Conservation (phyloP, 2,329 filamentous ascomycete genomes). For the Septoria petroselini region DNA sequence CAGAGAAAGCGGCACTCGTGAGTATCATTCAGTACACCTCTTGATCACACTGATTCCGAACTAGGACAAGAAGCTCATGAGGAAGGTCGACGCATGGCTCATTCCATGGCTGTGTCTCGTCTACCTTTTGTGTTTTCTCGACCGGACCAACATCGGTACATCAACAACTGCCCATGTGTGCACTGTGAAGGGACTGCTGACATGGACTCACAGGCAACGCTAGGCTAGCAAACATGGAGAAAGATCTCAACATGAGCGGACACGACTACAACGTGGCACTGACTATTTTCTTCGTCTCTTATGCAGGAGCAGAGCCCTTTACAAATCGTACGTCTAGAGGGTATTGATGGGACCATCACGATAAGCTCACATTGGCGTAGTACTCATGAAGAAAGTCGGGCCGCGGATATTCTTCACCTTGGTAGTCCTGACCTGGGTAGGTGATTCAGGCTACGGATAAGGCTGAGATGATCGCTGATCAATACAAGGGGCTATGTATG, state of each 20-base stretch:
- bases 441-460: background rate
- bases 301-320: constrained; percentile 72
- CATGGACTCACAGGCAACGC: constrained; percentile 54
- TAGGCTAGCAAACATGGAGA: constrained; percentile 53
- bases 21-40: background rate
- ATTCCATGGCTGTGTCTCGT: constrained; percentile 53
- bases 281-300: constrained; percentile 84
- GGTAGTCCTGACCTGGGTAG: constrained; percentile 68
- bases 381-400: constrained; percentile 69
- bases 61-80: constrained; percentile 49
- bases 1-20: constrained; percentile 11
- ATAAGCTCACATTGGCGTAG: constrained; percentile 20
- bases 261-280: constrained; percentile 70
- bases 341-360: background rate
- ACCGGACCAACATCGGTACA: constrained; percentile 47
- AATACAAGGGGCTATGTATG: constrained; percentile 42
- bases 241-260: constrained; percentile 61
- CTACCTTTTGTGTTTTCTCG: constrained; percentile 52
- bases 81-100: constrained; percentile 53
- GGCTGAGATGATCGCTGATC: background rate
- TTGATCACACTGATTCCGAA: background rate
- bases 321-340: constrained; percentile 56
- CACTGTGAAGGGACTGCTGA: background rate
- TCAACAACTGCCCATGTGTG: background rate
- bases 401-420: constrained; percentile 70